A percentile compares a stretch with the other conserved stretches of the same genome.
Evolutionary conservation across 768 basidiomycete species (phyloP).

Genomic region (Auricularia sp.): DNA sequence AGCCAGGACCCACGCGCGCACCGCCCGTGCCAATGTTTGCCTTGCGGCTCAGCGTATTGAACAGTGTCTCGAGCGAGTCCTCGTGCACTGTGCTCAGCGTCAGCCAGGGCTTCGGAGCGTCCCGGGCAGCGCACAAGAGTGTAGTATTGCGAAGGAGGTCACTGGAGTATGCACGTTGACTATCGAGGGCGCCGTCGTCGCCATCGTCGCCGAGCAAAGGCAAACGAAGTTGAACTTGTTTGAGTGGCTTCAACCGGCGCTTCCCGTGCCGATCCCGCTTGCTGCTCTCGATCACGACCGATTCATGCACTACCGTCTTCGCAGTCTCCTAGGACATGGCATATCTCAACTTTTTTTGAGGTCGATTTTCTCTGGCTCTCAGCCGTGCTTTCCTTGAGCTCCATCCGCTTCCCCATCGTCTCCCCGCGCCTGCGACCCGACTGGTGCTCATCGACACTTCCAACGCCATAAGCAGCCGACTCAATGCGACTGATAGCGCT

Average conservation of each 20-base stretch:
- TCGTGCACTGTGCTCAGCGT: constrained; percentile 45
- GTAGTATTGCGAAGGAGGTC: constrained; percentile 64
- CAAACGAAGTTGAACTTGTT: neutral
- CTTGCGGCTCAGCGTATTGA: constrained; percentile 65
- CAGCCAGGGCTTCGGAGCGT: neutral
- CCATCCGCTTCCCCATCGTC: too few species aligned
- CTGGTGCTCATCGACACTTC: too few species aligned
- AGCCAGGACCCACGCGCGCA: constrained; percentile 59
- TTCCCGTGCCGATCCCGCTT: neutral
- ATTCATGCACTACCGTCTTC: too few species aligned
- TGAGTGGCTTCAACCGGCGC: neutral
- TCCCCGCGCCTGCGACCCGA: too few species aligned
- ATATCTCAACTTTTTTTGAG: too few species aligned
- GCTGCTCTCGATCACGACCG: too few species aligned
- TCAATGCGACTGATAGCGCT: too few species aligned
- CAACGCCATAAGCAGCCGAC: too few species aligned
- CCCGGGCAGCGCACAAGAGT: constrained; percentile 42
- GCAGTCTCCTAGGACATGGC: too few species aligned
- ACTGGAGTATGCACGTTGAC: constrained; percentile 70
- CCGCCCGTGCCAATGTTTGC: constrained; percentile 45
- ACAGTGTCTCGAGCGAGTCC: constrained; percentile 54
- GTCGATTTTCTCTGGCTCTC: too few species aligned
- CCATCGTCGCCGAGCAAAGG: neutral
- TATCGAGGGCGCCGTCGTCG: constrained; percentile 18
- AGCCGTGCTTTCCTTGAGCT: too few species aligned